phyloP scores from a whole-genome alignment of 208 protist genomes.

The Trypanosoma melophagium region DNA sequence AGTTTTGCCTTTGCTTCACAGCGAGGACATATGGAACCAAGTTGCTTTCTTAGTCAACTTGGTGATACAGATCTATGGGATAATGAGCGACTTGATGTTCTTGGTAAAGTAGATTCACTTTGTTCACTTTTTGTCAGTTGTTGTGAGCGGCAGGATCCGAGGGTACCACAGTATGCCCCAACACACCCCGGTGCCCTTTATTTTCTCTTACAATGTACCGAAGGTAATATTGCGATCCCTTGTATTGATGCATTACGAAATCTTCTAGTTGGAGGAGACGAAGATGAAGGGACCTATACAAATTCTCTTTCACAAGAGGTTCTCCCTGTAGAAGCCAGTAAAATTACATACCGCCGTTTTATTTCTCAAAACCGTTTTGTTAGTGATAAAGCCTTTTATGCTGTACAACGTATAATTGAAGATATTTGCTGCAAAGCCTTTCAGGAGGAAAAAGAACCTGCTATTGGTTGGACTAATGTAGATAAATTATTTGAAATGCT shows the following conservation, averaged over 20 bases:
- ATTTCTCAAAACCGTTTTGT: slow-evolving; percentile 50
- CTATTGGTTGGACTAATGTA: slow-evolving; percentile 50
- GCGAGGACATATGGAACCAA: slow-evolving; percentile 26
- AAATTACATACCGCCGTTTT: slow-evolving; percentile 27
- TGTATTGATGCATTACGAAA: slow-evolving; percentile 56
- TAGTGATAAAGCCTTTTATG: slow-evolving; percentile 41
- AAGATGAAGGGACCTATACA: slow-evolving; percentile 9
- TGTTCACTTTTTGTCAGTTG: slow-evolving; percentile 57
- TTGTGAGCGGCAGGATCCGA: slow-evolving; percentile 50
- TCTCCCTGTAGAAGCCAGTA: background rate
- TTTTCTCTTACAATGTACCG: slow-evolving; percentile 45
- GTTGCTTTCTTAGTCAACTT: slow-evolving; percentile 50
- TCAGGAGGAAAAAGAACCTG: slow-evolving; percentile 32
- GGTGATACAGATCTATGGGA: slow-evolving; percentile 65
- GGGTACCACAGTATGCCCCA: slow-evolving; percentile 59
- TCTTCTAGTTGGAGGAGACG: slow-evolving; percentile 29
- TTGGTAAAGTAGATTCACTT: slow-evolving; percentile 49
- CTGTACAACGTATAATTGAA: slow-evolving; percentile 48
- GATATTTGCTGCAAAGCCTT: slow-evolving; percentile 52
- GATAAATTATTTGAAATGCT: slow-evolving; percentile 60
- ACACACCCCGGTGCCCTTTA: slow-evolving; percentile 50
- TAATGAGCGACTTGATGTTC: slow-evolving; percentile 37
- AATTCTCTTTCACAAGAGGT: slow-evolving; percentile 18
- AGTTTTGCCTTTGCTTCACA: slow-evolving; percentile 59
- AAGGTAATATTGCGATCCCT: slow-evolving; percentile 28